phyloP scores from a whole-genome alignment of 1,284 basidiomycete species.

The Naganishia cerealis region DNA sequence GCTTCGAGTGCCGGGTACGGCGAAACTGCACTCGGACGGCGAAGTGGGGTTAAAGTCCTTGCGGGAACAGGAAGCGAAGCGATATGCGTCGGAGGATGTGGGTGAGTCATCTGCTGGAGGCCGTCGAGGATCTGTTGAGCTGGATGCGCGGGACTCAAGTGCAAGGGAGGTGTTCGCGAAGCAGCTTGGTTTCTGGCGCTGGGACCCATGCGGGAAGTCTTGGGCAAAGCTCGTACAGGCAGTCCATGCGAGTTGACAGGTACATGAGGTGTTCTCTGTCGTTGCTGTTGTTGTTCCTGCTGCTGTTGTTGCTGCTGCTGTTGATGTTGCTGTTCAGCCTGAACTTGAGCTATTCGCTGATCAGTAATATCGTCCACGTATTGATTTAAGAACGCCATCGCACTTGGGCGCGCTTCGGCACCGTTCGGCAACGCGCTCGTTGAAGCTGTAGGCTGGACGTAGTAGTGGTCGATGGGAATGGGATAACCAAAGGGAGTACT shows the following conservation, averaged over 20 bases:
- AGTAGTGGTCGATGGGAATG: constrained; percentile 12
- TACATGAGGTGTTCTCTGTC: background rate
- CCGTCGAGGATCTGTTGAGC: constrained; percentile 15
- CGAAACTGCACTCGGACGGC: background rate
- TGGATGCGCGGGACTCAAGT: background rate
- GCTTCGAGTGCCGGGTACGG: background rate
- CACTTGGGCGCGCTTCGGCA: background rate
- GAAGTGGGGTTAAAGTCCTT: background rate
- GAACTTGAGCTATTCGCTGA: constrained; percentile 12
- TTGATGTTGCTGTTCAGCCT: background rate
- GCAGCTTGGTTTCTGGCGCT: background rate
- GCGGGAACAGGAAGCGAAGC: background rate
- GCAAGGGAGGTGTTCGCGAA: background rate
- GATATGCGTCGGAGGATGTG: background rate
- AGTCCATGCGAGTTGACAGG: constrained; percentile 12
- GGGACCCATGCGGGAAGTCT: background rate
- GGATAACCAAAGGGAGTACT: constrained; percentile 24
- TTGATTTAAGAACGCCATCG: constrained; percentile 18
- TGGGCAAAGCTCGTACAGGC: background rate
- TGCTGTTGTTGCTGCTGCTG: constrained; percentile 4
- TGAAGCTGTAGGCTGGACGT: background rate
- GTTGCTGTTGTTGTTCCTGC: background rate
- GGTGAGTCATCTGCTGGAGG: constrained; percentile 11
- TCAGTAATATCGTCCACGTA: constrained; percentile 20
- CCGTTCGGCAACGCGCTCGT: background rate